Percentiles rank a stretch among this genome's conserved stretches.
phyloP scores from a whole-genome alignment of 352 stramenopile species.

The Globisporangium irregulare region DNA sequence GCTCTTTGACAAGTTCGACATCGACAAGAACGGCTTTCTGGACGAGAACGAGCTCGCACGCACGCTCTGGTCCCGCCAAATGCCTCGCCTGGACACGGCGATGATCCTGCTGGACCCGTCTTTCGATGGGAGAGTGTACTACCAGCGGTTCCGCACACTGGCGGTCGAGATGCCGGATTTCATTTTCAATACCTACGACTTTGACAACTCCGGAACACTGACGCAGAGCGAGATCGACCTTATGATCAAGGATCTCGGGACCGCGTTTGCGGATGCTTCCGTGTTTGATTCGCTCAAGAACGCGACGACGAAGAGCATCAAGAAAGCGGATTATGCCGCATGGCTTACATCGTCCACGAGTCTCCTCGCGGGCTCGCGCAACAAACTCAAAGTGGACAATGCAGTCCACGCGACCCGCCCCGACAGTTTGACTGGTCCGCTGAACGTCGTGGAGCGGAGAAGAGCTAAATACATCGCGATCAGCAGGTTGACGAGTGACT shows the following conservation, averaged over 20 bases:
- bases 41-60: slow-evolving; percentile 81
- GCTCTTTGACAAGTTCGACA: slow-evolving; percentile 80
- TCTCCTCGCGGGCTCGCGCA: slow-evolving; percentile 44
- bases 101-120: slow-evolving; percentile 78
- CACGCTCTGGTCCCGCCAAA: slow-evolving; percentile 62
- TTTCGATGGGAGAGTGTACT: slow-evolving; percentile 82
- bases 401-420: slow-evolving; percentile 88
- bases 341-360: slow-evolving; percentile 69
- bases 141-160: slow-evolving; percentile 51
- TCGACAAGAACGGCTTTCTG: slow-evolving; percentile 83
- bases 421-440: slow-evolving; percentile 89
- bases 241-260: slow-evolving; percentile 62
- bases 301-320: slow-evolving; percentile 33
- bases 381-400: slow-evolving; percentile 90
- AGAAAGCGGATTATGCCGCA: slow-evolving; percentile 41
- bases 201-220: slow-evolving; percentile 53
- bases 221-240: slow-evolving; percentile 63
- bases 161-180: slow-evolving; percentile 44
- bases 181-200: slow-evolving; percentile 74
- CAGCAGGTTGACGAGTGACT: slow-evolving; percentile 88
- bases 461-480: slow-evolving; percentile 94
- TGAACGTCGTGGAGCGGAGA: slow-evolving; percentile 86
- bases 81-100: slow-evolving; percentile 58
- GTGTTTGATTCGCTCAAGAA: slow-evolving; percentile 43
- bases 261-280: slow-evolving; percentile 33